A percentile compares a stretch with the other conserved stretches of the same genome.
Evolutionary conservation across 176 grass and related monocot species (phyloP).

Genomic region (Oryza meridionalis): DNA sequence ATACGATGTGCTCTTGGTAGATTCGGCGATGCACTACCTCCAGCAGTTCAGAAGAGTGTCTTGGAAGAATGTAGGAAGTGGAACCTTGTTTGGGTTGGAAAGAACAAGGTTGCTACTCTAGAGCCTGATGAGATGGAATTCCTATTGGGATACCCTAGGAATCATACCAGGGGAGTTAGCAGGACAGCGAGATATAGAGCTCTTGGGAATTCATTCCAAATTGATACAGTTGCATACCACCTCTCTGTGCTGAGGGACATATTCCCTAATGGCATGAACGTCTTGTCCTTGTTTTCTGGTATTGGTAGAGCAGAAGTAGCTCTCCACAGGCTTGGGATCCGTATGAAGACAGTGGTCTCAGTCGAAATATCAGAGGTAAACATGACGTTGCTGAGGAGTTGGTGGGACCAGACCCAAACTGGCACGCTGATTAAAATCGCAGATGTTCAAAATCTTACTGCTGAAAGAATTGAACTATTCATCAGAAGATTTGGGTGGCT

Average conservation of each 20-base stretch:
- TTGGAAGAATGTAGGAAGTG: conserved; percentile 74
- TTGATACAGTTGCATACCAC: conserved; percentile 81
- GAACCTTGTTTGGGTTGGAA: conserved; percentile 86
- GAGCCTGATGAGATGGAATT: conserved; percentile 87
- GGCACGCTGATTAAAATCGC: conserved; percentile 61
- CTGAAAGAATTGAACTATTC: conserved; percentile 37
- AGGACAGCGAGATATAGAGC: conserved; percentile 72
- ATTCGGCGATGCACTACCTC: conserved; percentile 42
- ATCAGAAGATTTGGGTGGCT: conserved; percentile 26
- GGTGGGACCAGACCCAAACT: conserved; percentile 88
- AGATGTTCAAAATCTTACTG: conserved; percentile 56
- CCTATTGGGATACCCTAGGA: conserved; percentile 71
- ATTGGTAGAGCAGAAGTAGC: conserved; percentile 96
- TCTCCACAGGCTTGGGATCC: conserved; percentile 73
- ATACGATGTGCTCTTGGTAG: conserved; percentile 46
- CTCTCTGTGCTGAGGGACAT: conserved; percentile 67
- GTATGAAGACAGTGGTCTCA: conserved; percentile 65
- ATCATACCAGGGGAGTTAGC: conserved; percentile 77
- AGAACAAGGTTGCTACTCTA: conserved; percentile 70
- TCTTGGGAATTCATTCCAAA: conserved; percentile 86
- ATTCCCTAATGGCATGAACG: conserved; percentile 75
- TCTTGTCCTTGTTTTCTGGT: conserved; percentile 80
- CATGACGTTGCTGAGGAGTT: conserved; percentile 56
- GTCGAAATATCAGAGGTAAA: conserved; percentile 76
- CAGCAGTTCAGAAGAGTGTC: conserved; percentile 51